These are phyloP conservation scores for Neofusicoccum parvum DNA, from an alignment of 2,329 filamentous ascomycete species.

Conservation along the genomic window DNA sequence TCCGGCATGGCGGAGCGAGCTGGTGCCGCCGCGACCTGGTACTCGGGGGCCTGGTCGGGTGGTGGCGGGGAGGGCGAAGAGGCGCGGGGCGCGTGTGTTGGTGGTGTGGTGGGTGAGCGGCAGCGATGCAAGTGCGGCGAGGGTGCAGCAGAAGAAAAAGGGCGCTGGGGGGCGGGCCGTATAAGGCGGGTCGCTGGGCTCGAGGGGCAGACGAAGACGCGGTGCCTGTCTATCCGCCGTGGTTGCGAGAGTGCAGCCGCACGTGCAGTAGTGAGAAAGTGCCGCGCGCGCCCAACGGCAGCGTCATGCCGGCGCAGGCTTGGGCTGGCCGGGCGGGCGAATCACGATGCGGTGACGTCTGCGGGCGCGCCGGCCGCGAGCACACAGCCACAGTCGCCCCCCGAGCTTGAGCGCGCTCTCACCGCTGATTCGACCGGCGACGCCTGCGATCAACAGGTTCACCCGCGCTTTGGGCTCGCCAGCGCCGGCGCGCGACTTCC, in stretches of 20 bases:
- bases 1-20: slow-evolving; percentile 18
- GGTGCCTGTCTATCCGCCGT: neutral
- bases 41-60: slow-evolving; percentile 8
- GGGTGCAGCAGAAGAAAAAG: slow-evolving; percentile 9
- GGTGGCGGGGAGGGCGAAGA: neutral
- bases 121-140: neutral
- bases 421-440: slow-evolving; percentile 17
- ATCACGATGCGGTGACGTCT: slow-evolving; percentile 12
- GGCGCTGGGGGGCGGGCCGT: neutral
- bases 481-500: neutral
- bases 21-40: neutral
- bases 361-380: neutral
- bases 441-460: slow-evolving; percentile 14
- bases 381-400: slow-evolving; percentile 15
- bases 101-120: neutral
- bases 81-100: neutral
- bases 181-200: neutral
- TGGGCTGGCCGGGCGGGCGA: neutral
- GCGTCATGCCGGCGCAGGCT: neutral
- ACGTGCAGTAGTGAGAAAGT: neutral
- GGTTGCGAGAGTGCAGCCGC: slow-evolving; percentile 3
- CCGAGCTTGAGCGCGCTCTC: neutral
- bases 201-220: neutral
- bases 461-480: neutral
- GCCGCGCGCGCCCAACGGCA: slow-evolving; percentile 9